Evolutionary conservation across 2,329 filamentous ascomycete species (phyloP), one percentile per base, ranked within the genome.

Genomic region (Alternaria rosae): DNA sequence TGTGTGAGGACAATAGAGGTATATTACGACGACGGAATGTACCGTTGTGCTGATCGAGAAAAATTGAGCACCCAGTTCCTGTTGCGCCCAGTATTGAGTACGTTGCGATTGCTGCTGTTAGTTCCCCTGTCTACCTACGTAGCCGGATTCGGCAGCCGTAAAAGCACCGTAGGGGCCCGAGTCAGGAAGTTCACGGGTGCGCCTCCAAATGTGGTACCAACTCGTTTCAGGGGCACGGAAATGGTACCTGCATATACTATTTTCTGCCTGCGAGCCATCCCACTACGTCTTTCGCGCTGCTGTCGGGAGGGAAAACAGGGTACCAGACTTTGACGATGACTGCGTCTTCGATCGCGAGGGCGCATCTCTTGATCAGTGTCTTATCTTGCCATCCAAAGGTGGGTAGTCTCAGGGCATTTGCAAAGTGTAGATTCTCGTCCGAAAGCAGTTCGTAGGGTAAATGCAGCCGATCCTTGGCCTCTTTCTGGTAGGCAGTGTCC

Each of bases 271-370:
- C 59, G 53, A 72, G 65, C 76, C 75, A 82, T 61, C 71, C 68
- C 54, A 79, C 65, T 35, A 81, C 75, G 57, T 80, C 74, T 59
- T 75, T 74, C 10, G 80, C 80, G 64, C 77, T 82, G 60, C 74
- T 67, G 64, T 81, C 75, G 15, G 81, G 78, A 52, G 80, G 64
- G 78, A 65, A 82, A 8, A 82, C 79, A n/a, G 79, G 80, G 74
- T 82, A 83, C 72, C 76, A 82, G 17, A 80, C 76, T 64, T 78
- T 79, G 45, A 77, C 63, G 35, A 83, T 74, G 66, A 70, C 78
- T 6, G 80, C 81, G 64, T 81, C 74, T 57, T 79, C 67, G 23
- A 82, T 64, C 10, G 77, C 78, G 59, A 83, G 64, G 48, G 75
- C 77, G 56, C 82, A 65, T 35, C 81, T 69, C 67, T 79, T 81